Percentiles rank a stretch among this genome's conserved stretches.
phyloP scores from a whole-genome alignment of 169 alveolate species.

The Plasmodium berghei region DNA sequence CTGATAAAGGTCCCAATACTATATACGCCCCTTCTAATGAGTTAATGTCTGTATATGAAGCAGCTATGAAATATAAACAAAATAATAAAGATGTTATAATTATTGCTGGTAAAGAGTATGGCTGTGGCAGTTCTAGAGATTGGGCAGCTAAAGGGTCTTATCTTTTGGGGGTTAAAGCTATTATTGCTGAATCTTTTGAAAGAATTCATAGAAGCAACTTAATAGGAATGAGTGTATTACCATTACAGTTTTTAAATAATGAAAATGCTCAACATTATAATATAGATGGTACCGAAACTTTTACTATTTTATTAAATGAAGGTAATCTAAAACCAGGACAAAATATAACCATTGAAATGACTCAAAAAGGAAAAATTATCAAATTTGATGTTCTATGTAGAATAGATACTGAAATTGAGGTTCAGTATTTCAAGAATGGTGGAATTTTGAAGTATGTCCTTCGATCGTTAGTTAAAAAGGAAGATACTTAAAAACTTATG shows the following conservation, averaged over 20 bases:
- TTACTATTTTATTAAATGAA: conserved; percentile 54
- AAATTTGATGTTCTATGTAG: conserved; percentile 80
- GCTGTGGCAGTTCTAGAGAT: conserved; percentile 97
- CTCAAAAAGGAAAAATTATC: conserved; percentile 51
- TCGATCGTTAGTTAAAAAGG: conserved; percentile 84
- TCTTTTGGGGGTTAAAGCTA: conserved; percentile 95
- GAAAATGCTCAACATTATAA: conserved; percentile 92
- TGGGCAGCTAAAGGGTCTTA: conserved; percentile 99
- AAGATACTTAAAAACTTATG: too few relatives aligned
- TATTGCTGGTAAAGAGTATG: conserved; percentile 96
- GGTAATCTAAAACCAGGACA: conserved; percentile 75
- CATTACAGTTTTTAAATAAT: conserved; percentile 92
- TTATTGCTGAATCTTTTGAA: conserved; percentile 95
- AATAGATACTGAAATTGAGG: conserved; percentile 88
- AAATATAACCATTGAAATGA: conserved; percentile 46
- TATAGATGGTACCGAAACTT: conserved; percentile 88
- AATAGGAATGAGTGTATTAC: conserved; percentile 97
- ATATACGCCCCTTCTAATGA: conserved; percentile 92
- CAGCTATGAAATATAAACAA: conserved; percentile 88
- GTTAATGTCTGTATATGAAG: conserved; percentile 93
- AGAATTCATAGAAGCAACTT: conserved; percentile 97
- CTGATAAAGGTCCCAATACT: conserved; percentile 95
- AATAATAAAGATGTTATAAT: conserved; percentile 80
- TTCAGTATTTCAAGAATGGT: conserved; percentile 91
- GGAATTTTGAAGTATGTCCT: conserved; percentile 94